Percentiles rank a stretch among this genome's conserved stretches.
Evolutionary conservation across 2,329 filamentous ascomycete species (phyloP).

Genomic region (Claviceps citrina): DNA sequence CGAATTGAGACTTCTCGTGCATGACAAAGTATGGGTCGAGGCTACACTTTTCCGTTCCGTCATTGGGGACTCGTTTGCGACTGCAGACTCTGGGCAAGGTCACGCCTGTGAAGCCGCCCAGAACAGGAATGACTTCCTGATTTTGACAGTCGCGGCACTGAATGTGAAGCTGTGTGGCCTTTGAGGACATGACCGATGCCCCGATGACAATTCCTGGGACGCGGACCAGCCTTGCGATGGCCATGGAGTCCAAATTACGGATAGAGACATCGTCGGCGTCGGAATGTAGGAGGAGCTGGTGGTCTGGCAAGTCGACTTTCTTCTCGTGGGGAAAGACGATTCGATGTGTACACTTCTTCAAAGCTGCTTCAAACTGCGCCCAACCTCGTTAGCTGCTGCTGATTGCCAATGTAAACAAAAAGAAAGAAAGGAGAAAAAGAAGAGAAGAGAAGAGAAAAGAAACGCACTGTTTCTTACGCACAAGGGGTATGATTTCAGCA

Average conservation of each 20-base stretch:
- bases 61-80: constrained; percentile 46
- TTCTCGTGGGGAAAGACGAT: constrained; percentile 73
- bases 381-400: background rate
- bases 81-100: constrained; percentile 68
- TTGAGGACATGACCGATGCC: constrained; percentile 89
- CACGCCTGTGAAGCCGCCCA: constrained; percentile 77
- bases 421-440: too few relatives aligned
- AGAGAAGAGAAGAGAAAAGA: too few relatives aligned
- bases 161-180: constrained; percentile 74
- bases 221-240: constrained; percentile 84
- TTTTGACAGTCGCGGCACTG: constrained; percentile 79
- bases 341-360: constrained; percentile 81
- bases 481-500: constrained; percentile 79
- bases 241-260: constrained; percentile 80
- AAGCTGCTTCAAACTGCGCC: constrained; percentile 68
- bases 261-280: constrained; percentile 83
- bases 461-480: constrained; percentile 29
- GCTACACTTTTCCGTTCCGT: constrained; percentile 61
- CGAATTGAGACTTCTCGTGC: constrained; percentile 86
- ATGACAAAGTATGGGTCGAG: constrained; percentile 91
- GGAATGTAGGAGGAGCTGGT: constrained; percentile 90
- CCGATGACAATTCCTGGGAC: constrained; percentile 97
- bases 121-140: constrained; percentile 52
- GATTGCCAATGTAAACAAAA: too few relatives aligned
- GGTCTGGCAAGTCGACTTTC: constrained; percentile 60